Conservation (phyloP, 2,329 filamentous ascomycete species). For the Penicillium sp. region DNA sequence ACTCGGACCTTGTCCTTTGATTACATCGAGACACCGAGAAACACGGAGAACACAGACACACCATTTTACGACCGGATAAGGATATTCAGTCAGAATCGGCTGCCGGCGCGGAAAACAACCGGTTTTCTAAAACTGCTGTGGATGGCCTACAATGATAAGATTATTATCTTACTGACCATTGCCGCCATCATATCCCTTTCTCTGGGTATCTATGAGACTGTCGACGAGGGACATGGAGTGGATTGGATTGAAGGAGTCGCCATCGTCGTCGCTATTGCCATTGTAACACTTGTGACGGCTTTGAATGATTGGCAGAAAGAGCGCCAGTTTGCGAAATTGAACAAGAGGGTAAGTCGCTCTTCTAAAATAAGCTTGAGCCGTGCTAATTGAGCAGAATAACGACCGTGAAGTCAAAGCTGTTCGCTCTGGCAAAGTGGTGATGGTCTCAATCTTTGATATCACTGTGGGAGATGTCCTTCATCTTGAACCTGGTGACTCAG, state of each 20-base stretch:
- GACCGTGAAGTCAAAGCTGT: slow-evolving; percentile 70
- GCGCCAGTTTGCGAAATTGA: slow-evolving; percentile 67
- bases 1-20: slow-evolving; percentile 58
- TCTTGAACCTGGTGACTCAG: slow-evolving; percentile 70
- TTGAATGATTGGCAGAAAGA: slow-evolving; percentile 73
- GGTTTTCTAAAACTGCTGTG: slow-evolving; percentile 66
- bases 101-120: slow-evolving; percentile 68
- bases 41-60: slow-evolving; percentile 22
- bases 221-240: slow-evolving; percentile 55
- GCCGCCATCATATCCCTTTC: slow-evolving; percentile 72
- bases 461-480: slow-evolving; percentile 73
- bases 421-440: slow-evolving; percentile 67
- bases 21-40: not conserved
- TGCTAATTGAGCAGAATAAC: slow-evolving; percentile 57
- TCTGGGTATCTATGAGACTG: slow-evolving; percentile 71
- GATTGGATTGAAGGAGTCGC: slow-evolving; percentile 73
- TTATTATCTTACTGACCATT: slow-evolving; percentile 71
- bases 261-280: slow-evolving; percentile 68
- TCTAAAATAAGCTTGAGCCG: not conserved
- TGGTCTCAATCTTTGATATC: slow-evolving; percentile 69
- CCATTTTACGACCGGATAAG: slow-evolving; percentile 63
- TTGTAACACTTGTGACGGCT: slow-evolving; percentile 67
- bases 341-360: slow-evolving; percentile 47
- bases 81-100: slow-evolving; percentile 64
- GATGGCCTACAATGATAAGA: slow-evolving; percentile 75